Conservation (phyloP, 768 basidiomycete genomes). For the Kockovaella imperatae region DNA sequence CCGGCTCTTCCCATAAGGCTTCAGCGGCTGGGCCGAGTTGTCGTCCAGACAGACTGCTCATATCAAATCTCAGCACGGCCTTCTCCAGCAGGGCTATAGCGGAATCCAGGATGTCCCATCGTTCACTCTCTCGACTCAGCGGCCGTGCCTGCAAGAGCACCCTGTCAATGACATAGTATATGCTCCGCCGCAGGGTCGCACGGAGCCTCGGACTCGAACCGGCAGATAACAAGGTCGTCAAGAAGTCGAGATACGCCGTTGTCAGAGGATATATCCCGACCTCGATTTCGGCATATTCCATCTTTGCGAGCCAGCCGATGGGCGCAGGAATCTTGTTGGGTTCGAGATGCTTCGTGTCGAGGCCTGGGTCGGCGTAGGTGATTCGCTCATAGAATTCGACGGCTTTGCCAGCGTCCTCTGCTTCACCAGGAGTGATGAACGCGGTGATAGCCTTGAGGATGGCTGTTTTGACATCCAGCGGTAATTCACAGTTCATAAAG, state of each 20-base stretch:
- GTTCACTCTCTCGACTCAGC: conserved; percentile 64
- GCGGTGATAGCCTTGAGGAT: conserved; percentile 29
- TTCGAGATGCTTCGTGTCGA: conserved; percentile 22
- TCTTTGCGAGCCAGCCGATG: conserved; percentile 55
- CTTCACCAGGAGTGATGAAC: conserved; percentile 27
- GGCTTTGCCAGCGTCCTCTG: conserved; percentile 27
- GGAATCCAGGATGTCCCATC: conserved; percentile 79
- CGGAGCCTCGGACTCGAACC: conserved; percentile 44
- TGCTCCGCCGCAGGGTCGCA: conserved; percentile 61
- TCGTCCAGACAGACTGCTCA: conserved; percentile 56
- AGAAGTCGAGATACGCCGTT: conserved; percentile 73
- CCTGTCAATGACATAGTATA: conserved; percentile 79
- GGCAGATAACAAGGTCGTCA: conserved; percentile 60
- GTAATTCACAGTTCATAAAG: conserved; percentile 35
- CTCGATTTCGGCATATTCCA: conserved; percentile 77
- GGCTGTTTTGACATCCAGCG: conserved; percentile 24
- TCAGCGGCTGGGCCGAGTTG: conserved; percentile 20
- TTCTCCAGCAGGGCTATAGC: conserved; percentile 80
- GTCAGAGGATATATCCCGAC: conserved; percentile 78
- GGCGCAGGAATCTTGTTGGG: conserved; percentile 16
- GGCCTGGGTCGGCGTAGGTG: conserved; percentile 20
- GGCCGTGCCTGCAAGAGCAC: conserved; percentile 72
- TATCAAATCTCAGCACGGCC: conserved; percentile 68
- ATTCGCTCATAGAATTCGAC: conserved; percentile 32
- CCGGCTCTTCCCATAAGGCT: conserved; percentile 60